These are phyloP conservation scores for Hordeum marinum DNA, from an alignment of 176 grass and related monocot genomes.

Conservation along the genomic window DNA sequence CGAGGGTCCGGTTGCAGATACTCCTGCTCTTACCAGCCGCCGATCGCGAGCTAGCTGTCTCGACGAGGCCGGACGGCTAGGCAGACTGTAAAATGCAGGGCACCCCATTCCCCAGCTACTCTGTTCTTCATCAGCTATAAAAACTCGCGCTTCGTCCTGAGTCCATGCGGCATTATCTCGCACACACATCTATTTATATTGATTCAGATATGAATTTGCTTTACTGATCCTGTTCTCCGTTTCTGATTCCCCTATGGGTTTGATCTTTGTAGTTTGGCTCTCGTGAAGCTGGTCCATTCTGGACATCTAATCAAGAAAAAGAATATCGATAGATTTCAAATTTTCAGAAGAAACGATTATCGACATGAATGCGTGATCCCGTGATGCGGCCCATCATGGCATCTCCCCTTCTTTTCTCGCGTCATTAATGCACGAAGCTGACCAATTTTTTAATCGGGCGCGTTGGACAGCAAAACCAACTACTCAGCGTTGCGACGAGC, in stretches of 20 bases:
- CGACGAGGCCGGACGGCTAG: background rate
- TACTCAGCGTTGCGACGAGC: background rate
- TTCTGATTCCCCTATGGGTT: too few relatives aligned
- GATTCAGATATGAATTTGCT: constrained; percentile 1
- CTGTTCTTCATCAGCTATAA: constrained; percentile 23
- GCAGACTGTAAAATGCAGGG: constrained; percentile 10
- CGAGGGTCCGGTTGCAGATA: too few relatives aligned
- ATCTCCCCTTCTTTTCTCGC: too few relatives aligned
- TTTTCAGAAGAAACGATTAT: too few relatives aligned
- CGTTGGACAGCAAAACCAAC: background rate
- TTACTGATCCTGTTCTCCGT: background rate
- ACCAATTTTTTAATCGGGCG: background rate
- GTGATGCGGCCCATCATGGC: too few relatives aligned
- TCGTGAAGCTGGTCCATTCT: too few relatives aligned
- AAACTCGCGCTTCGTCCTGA: background rate
- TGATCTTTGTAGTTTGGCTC: too few relatives aligned
- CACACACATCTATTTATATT: constrained; percentile 3
- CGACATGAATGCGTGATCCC: too few relatives aligned
- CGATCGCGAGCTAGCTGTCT: constrained; percentile 49
- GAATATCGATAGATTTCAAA: too few relatives aligned
- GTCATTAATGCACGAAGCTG: background rate
- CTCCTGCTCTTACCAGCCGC: background rate
- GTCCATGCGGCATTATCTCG: background rate
- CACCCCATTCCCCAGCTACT: background rate
- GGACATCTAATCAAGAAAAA: too few relatives aligned